phyloP scores from a whole-genome alignment of 2,329 filamentous ascomycete species.

The Fusarium incarnatum region DNA sequence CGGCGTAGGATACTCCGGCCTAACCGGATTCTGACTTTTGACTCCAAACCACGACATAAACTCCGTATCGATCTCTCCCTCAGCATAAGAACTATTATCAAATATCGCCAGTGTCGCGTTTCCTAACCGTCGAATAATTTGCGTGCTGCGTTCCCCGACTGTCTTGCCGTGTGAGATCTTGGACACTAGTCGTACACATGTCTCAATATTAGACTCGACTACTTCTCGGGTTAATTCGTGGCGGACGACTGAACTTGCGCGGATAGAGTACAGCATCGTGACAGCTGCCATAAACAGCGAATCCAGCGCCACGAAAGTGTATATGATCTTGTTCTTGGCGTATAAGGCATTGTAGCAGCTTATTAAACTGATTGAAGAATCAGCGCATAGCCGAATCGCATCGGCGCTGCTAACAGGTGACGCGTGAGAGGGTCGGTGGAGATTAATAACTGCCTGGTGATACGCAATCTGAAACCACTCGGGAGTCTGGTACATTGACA shows the following conservation, averaged over 20 bases:
- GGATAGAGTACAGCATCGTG: constrained; percentile 38
- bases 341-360: constrained; percentile 42
- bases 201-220: constrained; percentile 40
- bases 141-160: constrained; percentile 35
- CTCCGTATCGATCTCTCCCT: constrained; percentile 39
- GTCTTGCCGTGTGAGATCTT: constrained; percentile 41
- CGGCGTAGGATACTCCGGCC: constrained; percentile 38
- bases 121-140: constrained; percentile 34
- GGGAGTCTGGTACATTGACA: constrained; percentile 43
- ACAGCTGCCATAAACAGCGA: constrained; percentile 42
- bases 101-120: constrained; percentile 41
- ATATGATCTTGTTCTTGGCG: constrained; percentile 42
- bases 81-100: constrained; percentile 27
- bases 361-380: constrained; percentile 42
- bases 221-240: constrained; percentile 38
- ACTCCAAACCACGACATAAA: constrained; percentile 46
- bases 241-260: constrained; percentile 30
- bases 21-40: constrained; percentile 35
- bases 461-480: constrained; percentile 45
- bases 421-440: constrained; percentile 40
- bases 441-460: constrained; percentile 41
- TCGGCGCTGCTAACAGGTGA: constrained; percentile 42
- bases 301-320: constrained; percentile 37
- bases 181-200: constrained; percentile 29
- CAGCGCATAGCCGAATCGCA: constrained; percentile 37